Evolutionary conservation across 805 yeast species (phyloP).

Genomic region (Komagataella ulmi): DNA sequence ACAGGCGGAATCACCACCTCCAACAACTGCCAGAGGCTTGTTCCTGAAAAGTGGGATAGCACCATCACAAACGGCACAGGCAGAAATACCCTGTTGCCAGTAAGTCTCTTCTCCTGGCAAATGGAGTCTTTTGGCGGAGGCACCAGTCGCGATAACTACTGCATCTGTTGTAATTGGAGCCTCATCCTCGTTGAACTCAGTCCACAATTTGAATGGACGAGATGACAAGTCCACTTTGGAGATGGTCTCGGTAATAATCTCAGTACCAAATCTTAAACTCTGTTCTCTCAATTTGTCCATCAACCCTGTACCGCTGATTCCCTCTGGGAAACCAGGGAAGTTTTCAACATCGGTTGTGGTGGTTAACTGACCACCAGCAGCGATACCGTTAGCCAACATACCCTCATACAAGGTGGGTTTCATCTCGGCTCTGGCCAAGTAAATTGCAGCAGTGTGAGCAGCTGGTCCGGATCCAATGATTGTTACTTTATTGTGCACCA

Average conservation of each 20-base stretch:
- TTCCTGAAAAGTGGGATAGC: slow-evolving; percentile 98
- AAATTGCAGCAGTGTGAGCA: slow-evolving; percentile 98
- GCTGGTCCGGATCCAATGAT: slow-evolving; percentile 98
- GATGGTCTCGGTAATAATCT: slow-evolving; percentile 89
- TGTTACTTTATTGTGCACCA: slow-evolving; percentile 77
- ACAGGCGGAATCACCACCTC: slow-evolving; percentile 99
- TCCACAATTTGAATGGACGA: slow-evolving; percentile 93
- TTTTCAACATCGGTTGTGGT: slow-evolving; percentile 98
- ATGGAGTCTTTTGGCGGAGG: slow-evolving; percentile 88
- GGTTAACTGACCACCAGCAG: slow-evolving; percentile 98
- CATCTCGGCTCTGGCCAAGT: slow-evolving; percentile 91
- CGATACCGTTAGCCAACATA: slow-evolving; percentile 92
- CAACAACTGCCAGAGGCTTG: slow-evolving; percentile 94
- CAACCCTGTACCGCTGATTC: slow-evolving; percentile 72
- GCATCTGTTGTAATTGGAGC: slow-evolving; percentile 92
- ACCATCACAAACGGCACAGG: slow-evolving; percentile 99
- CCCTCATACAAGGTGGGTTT: slow-evolving; percentile 93
- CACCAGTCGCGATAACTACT: slow-evolving; percentile 92
- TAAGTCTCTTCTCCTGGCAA: slow-evolving; percentile 94
- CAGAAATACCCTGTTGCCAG: slow-evolving; percentile 99
- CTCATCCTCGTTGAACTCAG: slow-evolving; percentile 86
- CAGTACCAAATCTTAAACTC: slow-evolving; percentile 80
- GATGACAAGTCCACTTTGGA: slow-evolving; percentile 80
- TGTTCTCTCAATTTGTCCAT: slow-evolving; percentile 94
- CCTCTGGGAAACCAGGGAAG: slow-evolving; percentile 98